Percentiles rank a stretch among this genome's conserved stretches.
Evolutionary conservation across 169 alveolate genomes (phyloP).

Genomic region (Theileria annulata): DNA sequence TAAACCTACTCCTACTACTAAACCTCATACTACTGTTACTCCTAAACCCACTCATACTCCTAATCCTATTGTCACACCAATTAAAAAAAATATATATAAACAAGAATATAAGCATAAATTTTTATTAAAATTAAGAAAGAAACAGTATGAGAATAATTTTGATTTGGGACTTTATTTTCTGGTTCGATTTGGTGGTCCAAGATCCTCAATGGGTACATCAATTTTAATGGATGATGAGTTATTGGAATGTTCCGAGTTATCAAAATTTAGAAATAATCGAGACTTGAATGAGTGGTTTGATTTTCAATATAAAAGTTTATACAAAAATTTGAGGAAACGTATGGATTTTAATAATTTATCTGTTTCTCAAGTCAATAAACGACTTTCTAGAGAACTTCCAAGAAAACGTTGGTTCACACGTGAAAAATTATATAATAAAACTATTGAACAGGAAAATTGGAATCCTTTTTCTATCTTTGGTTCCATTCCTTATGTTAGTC

Average conservation of each 20-base stretch:
- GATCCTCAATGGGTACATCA: constrained; percentile 51
- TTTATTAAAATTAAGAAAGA: constrained; percentile 36
- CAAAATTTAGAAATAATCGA: constrained; percentile 40
- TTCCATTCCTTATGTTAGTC: constrained; percentile 73
- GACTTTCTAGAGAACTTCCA: constrained; percentile 65
- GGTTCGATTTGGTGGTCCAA: constrained; percentile 59
- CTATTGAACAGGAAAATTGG: constrained; percentile 75
- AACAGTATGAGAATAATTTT: constrained; percentile 41
- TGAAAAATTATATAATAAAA: constrained; percentile 63
- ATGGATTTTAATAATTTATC: constrained; percentile 9
- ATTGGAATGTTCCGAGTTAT: constrained; percentile 63
- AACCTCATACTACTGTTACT: no score
- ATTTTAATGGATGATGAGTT: constrained; percentile 63
- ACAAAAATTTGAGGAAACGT: constrained; percentile 14
- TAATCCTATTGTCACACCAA: no score
- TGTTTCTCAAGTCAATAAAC: constrained; percentile 30
- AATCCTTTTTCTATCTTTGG: constrained; percentile 85
- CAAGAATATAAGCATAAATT: constrained; percentile 50
- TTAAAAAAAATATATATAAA: no score
- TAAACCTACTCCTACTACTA: no score
- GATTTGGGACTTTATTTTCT: constrained; percentile 47
- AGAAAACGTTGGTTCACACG: constrained; percentile 71
- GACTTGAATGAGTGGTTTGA: constrained; percentile 59
- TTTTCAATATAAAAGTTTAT: constrained; percentile 16
- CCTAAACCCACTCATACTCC: no score